A percentile compares a stretch with the other conserved stretches of the same genome.
Conservation (phyloP, 768 basidiomycete genomes). For the Porphyrellus cyaneotinctus region DNA sequence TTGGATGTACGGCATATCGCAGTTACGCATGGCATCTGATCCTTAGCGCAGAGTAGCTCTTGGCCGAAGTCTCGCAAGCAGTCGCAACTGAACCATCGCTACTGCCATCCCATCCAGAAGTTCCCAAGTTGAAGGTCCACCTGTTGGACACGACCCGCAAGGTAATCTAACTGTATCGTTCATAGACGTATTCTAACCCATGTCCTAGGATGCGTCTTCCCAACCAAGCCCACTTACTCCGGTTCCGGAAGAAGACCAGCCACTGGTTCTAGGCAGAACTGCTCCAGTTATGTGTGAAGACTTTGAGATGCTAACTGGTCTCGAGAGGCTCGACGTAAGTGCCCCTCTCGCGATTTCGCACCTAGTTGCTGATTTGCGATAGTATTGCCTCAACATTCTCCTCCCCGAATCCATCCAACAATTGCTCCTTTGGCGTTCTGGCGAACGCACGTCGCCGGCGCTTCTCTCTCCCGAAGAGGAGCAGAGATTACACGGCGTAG, state of each 20-base stretch:
- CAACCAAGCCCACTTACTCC: conserved; percentile 24
- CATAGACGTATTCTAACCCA: not conserved
- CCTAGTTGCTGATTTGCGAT: conserved; percentile 1
- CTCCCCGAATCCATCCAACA: conserved; percentile 70
- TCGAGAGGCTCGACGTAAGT: conserved; percentile 53
- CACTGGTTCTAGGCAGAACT: not conserved
- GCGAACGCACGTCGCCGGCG: conserved; percentile 46
- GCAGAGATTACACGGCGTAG: conserved; percentile 46
- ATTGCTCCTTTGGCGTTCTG: conserved; percentile 68
- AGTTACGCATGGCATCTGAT: conserved; percentile 13
- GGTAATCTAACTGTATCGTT: conserved; percentile 10
- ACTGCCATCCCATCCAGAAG: conserved; percentile 24
- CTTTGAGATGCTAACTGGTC: conserved; percentile 40
- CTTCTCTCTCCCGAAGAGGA: conserved; percentile 56
- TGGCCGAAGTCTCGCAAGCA: conserved; percentile 28
- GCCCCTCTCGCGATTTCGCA: not conserved
- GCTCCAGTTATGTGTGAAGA: conserved; percentile 37
- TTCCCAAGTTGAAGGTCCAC: conserved; percentile 16
- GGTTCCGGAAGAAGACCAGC: conserved; percentile 11
- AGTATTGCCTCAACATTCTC: conserved; percentile 74
- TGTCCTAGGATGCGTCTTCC: conserved; percentile 13
- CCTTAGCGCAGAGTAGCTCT: conserved; percentile 21
- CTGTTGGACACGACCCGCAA: not conserved
- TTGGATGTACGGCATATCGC: conserved; percentile 24
- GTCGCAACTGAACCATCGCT: conserved; percentile 29